Percentiles rank a stretch among this genome's conserved stretches.
These are phyloP conservation scores for Pulicaria dysenterica DNA, from an alignment of 129 eudicot genomes.

Conservation along the genomic window DNA sequence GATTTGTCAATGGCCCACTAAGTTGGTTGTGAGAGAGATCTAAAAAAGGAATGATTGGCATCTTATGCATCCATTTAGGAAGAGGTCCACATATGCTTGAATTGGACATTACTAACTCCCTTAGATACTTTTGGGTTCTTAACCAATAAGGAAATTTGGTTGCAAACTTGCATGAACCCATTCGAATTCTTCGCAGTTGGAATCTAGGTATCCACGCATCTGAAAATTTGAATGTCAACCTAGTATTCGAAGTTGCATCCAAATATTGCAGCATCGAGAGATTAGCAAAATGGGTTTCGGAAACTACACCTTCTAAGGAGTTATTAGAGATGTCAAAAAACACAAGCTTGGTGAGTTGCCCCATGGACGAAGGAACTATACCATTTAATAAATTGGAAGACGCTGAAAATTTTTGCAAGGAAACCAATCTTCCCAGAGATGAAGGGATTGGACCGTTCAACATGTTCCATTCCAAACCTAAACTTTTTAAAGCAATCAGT, in stretches of 20 bases:
- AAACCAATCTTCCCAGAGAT: constrained; percentile 11
- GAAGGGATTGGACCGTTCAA: constrained; percentile 10
- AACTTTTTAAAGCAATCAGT: neutral
- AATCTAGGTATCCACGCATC: constrained; percentile 31
- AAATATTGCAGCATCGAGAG: constrained; percentile 15
- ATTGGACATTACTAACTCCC: constrained; percentile 4
- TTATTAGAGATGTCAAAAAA: constrained; percentile 17
- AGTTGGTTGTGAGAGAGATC: constrained; percentile 23
- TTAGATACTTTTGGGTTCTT: constrained; percentile 13
- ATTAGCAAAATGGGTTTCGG: constrained; percentile 23
- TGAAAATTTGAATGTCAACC: constrained; percentile 8
- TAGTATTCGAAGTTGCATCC: constrained; percentile 8
- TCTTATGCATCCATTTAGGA: constrained; percentile 22
- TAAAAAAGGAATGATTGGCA: neutral
- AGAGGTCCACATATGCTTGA: constrained; percentile 18
- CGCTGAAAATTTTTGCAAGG: neutral
- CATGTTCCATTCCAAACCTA: neutral
- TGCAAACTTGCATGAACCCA: constrained; percentile 17
- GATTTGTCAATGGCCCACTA: neutral
- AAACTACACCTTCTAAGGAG: constrained; percentile 27
- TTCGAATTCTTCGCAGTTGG: neutral
- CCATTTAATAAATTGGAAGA: constrained; percentile 18
- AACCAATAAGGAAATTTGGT: constrained; percentile 32
- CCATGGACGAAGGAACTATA: neutral
- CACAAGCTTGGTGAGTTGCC: constrained; percentile 11